Percentiles rank a stretch among this genome's conserved stretches.
Conservation (phyloP, 2,329 filamentous ascomycete genomes). For the Macroventuria anomochaeta region DNA sequence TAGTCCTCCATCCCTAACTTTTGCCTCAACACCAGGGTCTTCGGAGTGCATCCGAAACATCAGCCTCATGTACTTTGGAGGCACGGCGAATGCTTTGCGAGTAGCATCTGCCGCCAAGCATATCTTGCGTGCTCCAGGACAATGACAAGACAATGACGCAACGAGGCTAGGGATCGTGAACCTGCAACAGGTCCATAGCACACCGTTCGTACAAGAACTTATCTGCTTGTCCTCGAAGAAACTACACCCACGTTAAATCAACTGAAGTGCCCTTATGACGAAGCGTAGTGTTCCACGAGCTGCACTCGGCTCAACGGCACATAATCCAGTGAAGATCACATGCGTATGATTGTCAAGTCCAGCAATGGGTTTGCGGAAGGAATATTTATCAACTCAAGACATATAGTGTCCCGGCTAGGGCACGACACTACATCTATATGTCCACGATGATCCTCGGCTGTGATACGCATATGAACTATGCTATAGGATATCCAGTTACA, state of each 20-base stretch:
- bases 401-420: background rate
- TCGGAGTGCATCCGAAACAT: background rate
- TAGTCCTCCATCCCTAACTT: background rate
- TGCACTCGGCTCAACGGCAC: background rate
- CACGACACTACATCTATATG: background rate
- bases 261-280: background rate
- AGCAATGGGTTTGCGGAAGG: background rate
- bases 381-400: background rate
- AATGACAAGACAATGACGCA: constrained; percentile 1
- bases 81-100: background rate
- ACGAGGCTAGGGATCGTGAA: background rate
- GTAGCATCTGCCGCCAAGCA: constrained; percentile 2
- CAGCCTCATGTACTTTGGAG: background rate
- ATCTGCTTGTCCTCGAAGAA: too few relatives aligned
- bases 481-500: background rate
- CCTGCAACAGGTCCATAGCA: background rate
- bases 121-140: constrained; percentile 1
- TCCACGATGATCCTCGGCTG: background rate
- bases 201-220: background rate
- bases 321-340: background rate
- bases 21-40: background rate
- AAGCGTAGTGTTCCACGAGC: background rate
- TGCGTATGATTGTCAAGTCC: background rate
- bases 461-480: constrained; percentile 9
- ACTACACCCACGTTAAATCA: too few relatives aligned